Evolutionary conservation across 192 early-diverging fungal genomes (phyloP), one percentile per base, ranked within the genome.

Genomic region (Entomortierella parvispora): DNA sequence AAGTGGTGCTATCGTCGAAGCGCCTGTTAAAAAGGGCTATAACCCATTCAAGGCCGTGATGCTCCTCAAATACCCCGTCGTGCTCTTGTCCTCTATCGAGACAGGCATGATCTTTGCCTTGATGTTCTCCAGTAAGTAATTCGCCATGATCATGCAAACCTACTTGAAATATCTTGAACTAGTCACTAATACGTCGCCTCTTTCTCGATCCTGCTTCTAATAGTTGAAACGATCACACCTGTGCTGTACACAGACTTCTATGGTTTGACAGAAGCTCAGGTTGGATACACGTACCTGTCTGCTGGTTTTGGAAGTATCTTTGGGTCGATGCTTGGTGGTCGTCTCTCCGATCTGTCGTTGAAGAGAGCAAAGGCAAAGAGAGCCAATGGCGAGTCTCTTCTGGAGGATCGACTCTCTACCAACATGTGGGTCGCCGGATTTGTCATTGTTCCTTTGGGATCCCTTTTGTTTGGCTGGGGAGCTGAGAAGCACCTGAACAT

Each of bases 391-490:
- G 69, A 68, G 20, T 42, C 65, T 14, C 32, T 82, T 33, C 60
- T 79, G 2, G 84, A 85, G 43, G 84, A 85, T 31, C 79, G 84
- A 22, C 50, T 85, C 5, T 80, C 84, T 0, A 12, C 60, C 26
- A 81, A 79, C 48, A 62, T 79, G n/a, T 85, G 84, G 81, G 60
- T 70, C 11, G 79, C 67, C 25, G 79, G 74, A 2, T 80, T 83
- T 49, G 22, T 79, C 9, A 58, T 82, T 23, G 68, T 86, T 10
- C 85, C 85, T 2, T 33, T 82, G 3, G 83, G 83, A 25, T 52
- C 82, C 1, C 56, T 86, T 0, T 17, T 86, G 25, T 86, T 84
- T 69, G 85, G 83, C 4, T 86, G 79, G 75, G 69, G 72, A 20
- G 75, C 71, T 22, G 57, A 81, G 26, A 68, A 68, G 26, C 48